A percentile compares a stretch with the other conserved stretches of the same genome.
These are phyloP conservation scores for Epichloe festucae DNA, from an alignment of 2,329 filamentous ascomycete species.

Conservation along the genomic window DNA sequence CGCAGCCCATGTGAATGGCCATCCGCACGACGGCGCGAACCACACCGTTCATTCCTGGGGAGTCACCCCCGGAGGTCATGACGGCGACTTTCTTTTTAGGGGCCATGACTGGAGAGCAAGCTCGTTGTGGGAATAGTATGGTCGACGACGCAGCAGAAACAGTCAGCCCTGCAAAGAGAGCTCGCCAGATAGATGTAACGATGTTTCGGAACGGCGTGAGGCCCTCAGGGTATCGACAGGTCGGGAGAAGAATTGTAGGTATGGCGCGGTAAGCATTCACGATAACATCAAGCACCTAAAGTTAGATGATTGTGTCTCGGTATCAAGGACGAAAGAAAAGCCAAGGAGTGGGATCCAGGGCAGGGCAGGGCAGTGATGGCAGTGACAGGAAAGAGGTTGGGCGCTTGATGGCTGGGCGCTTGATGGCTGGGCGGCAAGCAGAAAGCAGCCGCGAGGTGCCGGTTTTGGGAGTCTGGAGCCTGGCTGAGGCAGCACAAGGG, in stretches of 20 bases:
- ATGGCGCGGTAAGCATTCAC: slow-evolving; percentile 15
- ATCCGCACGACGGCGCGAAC: slow-evolving; percentile 86
- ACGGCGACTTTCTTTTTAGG: slow-evolving; percentile 63
- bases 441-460: no score
- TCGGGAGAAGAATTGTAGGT: slow-evolving; percentile 16
- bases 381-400: not conserved
- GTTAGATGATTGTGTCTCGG: no score
- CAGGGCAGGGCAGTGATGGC: not conserved
- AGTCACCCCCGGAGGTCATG: slow-evolving; percentile 87
- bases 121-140: slow-evolving; percentile 8
- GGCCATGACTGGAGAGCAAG: slow-evolving; percentile 24
- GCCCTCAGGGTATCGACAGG: slow-evolving; percentile 16
- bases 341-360: not conserved
- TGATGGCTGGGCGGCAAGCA: not conserved
- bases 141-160: slow-evolving; percentile 3
- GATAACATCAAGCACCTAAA: not conserved
- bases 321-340: no score
- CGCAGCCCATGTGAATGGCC: slow-evolving; percentile 72
- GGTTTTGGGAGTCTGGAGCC: no score
- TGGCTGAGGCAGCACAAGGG: no score
- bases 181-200: slow-evolving; percentile 15
- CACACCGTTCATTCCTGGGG: slow-evolving; percentile 87
- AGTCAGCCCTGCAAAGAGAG: slow-evolving; percentile 9
- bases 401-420: not conserved
- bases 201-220: slow-evolving; percentile 15